phyloP scores from a whole-genome alignment of 139 green algal species.

The Coccomyxa sp. region DNA sequence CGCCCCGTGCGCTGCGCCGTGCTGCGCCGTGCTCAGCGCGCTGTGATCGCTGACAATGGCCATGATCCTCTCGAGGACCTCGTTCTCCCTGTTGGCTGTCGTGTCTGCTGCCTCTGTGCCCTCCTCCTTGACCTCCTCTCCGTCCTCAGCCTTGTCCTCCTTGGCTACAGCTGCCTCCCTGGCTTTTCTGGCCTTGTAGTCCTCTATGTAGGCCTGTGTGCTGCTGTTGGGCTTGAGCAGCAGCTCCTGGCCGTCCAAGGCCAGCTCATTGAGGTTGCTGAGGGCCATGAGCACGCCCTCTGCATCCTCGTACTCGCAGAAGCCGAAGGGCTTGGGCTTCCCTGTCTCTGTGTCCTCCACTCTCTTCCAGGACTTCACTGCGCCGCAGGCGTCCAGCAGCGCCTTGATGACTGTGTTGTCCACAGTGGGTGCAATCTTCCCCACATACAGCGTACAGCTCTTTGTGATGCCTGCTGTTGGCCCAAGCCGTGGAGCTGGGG shows the following conservation, averaged over 20 bases:
- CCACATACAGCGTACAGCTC: slow-evolving; percentile 73
- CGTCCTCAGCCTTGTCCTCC: slow-evolving; percentile 30
- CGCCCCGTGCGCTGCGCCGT: slow-evolving; percentile 4
- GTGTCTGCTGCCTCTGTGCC: slow-evolving; percentile 4
- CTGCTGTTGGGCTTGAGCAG: slow-evolving; percentile 78
- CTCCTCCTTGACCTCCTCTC: slow-evolving; percentile 13
- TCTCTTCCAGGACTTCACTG: slow-evolving; percentile 83
- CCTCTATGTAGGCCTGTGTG: slow-evolving; percentile 57
- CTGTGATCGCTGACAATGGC: slow-evolving; percentile 46
- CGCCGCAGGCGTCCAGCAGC: slow-evolving; percentile 81
- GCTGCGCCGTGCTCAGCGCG: not conserved
- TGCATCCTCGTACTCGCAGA: slow-evolving; percentile 80
- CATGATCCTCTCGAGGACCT: slow-evolving; percentile 52
- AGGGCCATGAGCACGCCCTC: slow-evolving; percentile 69
- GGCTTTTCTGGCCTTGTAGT: slow-evolving; percentile 37
- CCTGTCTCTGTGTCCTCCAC: slow-evolving; percentile 70
- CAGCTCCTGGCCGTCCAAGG: slow-evolving; percentile 80
- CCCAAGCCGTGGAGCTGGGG: not conserved
- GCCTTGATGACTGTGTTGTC: slow-evolving; percentile 52
- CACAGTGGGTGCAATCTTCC: slow-evolving; percentile 83
- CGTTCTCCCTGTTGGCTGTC: slow-evolving; percentile 31
- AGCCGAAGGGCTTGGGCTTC: slow-evolving; percentile 85
- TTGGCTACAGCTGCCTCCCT: slow-evolving; percentile 16
- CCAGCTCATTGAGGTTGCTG: slow-evolving; percentile 57
- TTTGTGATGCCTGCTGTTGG: slow-evolving; percentile 19